Evolutionary conservation across 345 rosid species (phyloP).

Genomic region (Erysimum cheiranthoides): DNA sequence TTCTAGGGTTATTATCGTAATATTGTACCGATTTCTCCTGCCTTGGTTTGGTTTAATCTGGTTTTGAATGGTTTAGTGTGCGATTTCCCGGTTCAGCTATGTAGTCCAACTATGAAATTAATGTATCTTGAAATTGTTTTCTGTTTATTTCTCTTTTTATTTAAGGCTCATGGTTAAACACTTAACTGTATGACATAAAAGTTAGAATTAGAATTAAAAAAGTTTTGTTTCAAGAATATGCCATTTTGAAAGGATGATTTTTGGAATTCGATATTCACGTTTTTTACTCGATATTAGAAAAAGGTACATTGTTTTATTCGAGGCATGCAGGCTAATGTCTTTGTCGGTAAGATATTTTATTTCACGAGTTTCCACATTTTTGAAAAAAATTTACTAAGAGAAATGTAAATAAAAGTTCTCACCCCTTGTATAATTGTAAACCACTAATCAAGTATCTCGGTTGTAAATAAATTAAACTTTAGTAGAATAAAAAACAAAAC

Average conservation of each 20-base stretch:
- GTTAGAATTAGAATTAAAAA: background rate
- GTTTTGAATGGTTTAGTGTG: slow-evolving; percentile 31
- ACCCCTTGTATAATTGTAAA: background rate
- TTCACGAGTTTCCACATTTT: slow-evolving; percentile 35
- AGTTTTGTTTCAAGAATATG: background rate
- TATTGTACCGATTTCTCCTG: slow-evolving; percentile 1
- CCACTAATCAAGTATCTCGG: background rate
- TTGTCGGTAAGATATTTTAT: slow-evolving; percentile 39
- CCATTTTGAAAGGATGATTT: background rate
- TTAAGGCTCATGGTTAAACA: background rate
- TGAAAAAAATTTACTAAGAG: background rate
- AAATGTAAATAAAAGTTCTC: background rate
- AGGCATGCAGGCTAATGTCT: slow-evolving; percentile 14
- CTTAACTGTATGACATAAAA: background rate
- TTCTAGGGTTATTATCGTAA: slow-evolving; percentile 19
- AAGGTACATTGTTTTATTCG: slow-evolving; percentile 18
- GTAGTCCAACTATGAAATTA: slow-evolving; percentile 27
- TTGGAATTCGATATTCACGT: background rate
- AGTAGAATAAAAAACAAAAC: too few relatives aligned
- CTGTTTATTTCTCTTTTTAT: background rate
- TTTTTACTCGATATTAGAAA: slow-evolving; percentile 2
- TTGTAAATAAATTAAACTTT: background rate
- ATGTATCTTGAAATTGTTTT: slow-evolving; percentile 21
- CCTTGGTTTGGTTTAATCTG: slow-evolving; percentile 29
- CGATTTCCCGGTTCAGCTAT: slow-evolving; percentile 37